Conservation (phyloP, 805 yeast genomes). For the Metschnikowia aberdeeniae region DNA sequence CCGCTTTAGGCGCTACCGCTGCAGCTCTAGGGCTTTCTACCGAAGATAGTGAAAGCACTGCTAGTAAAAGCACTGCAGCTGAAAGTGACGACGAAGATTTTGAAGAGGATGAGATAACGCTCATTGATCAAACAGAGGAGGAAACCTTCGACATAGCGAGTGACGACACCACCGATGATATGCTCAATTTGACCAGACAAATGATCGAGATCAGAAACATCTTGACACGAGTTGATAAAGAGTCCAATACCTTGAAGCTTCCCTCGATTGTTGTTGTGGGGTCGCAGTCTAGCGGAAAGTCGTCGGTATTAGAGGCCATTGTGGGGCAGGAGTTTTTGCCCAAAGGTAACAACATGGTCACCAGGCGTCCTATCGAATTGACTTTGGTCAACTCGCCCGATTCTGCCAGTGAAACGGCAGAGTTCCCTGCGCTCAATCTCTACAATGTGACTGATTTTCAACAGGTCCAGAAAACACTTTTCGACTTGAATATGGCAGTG, state of each 20-base stretch:
- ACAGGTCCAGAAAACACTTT: constrained; percentile 81
- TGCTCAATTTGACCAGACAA: constrained; percentile 84
- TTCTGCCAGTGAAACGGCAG: constrained; percentile 80
- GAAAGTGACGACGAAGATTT: constrained; percentile 34
- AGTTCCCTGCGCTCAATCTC: constrained; percentile 85
- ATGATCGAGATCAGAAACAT: constrained; percentile 94
- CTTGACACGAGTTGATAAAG: constrained; percentile 63
- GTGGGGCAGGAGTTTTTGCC: constrained; percentile 99
- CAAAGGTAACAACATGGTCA: constrained; percentile 97
- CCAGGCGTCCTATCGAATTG: constrained; percentile 93
- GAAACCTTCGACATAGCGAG: constrained; percentile 40
- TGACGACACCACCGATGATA: constrained; percentile 67
- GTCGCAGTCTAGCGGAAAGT: constrained; percentile 95
- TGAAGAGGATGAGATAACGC: constrained; percentile 49
- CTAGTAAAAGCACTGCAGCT: constrained; percentile 31
- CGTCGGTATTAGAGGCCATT: constrained; percentile 90
- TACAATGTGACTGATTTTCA: constrained; percentile 80
- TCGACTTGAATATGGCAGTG: constrained; percentile 89
- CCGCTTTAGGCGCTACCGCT: constrained; percentile 48
- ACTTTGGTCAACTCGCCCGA: constrained; percentile 86
- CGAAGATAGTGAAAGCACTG: constrained; percentile 33
- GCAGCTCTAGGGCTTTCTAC: constrained; percentile 48
- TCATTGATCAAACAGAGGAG: constrained; percentile 33
- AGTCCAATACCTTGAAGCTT: constrained; percentile 68
- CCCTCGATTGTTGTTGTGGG: constrained; percentile 98